Conservation (phyloP, 2,329 filamentous ascomycete genomes). For the Arthrobotrys iridis region DNA sequence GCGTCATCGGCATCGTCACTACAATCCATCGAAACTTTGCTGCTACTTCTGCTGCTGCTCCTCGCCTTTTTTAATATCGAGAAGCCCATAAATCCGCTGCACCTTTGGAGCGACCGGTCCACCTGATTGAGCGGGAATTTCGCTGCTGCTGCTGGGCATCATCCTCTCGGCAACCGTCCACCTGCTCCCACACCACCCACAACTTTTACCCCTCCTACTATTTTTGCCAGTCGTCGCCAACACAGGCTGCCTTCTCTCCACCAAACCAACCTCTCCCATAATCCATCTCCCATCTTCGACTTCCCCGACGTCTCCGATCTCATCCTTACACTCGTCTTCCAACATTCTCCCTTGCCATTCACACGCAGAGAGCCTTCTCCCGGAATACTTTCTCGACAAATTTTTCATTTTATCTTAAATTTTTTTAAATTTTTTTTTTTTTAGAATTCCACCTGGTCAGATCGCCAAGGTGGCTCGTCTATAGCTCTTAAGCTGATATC, state of each 20-base stretch:
- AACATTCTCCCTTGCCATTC: slow-evolving; percentile 16
- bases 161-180: slow-evolving; percentile 52
- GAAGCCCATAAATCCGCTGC: slow-evolving; percentile 25
- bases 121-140: slow-evolving; percentile 48
- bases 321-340: background rate
- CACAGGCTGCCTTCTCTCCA: slow-evolving; percentile 34
- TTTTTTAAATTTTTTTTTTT: too few species aligned
- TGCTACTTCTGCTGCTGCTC: slow-evolving; percentile 39
- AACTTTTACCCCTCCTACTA: slow-evolving; percentile 51
- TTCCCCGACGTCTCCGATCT: slow-evolving; percentile 71
- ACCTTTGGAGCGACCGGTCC: background rate
- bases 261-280: slow-evolving; percentile 51
- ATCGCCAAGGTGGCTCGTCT: slow-evolving; percentile 50
- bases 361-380: too few species aligned
- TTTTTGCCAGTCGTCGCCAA: slow-evolving; percentile 45
- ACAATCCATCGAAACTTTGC: slow-evolving; percentile 33
- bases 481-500: slow-evolving; percentile 38
- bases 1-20: slow-evolving; percentile 25
- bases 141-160: slow-evolving; percentile 28
- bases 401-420: slow-evolving; percentile 48
- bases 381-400: background rate
- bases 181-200: slow-evolving; percentile 19
- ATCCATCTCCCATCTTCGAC: slow-evolving; percentile 54
- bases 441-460: slow-evolving; percentile 18
- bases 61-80: background rate